Evolutionary conservation across 75 land plant species (phyloP).

Genomic region (Sequoiadendron giganteum): DNA sequence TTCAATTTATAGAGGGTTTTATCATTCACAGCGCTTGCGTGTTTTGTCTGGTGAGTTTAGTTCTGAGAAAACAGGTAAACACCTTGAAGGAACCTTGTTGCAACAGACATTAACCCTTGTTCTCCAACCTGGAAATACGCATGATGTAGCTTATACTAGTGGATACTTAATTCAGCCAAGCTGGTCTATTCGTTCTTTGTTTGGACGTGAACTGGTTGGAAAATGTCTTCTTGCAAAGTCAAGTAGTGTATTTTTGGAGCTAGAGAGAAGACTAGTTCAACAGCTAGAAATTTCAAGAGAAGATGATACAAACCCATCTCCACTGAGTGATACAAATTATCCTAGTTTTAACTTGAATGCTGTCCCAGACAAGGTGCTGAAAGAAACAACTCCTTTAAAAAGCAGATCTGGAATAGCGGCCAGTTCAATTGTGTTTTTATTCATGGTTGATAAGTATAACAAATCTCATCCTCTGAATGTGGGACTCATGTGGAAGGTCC

Average conservation of each 20-base stretch:
- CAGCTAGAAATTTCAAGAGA: conserved; percentile 26
- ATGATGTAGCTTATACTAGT: conserved; percentile 7
- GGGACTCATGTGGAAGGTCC: conserved; percentile 78
- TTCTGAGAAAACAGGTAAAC: conserved; percentile 7
- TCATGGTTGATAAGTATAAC: conserved; percentile 28
- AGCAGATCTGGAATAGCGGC: background rate
- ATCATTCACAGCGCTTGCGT: conserved; percentile 83
- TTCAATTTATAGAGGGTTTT: conserved; percentile 75
- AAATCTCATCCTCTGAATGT: conserved; percentile 59
- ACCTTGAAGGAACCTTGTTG: conserved; percentile 43
- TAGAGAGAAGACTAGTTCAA: conserved; percentile 56
- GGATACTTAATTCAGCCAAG: conserved; percentile 44
- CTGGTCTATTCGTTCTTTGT: conserved; percentile 84
- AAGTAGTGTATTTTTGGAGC: conserved; percentile 80
- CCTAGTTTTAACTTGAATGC: conserved; percentile 43
- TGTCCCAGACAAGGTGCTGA: conserved; percentile 44
- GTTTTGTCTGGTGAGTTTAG: conserved; percentile 45
- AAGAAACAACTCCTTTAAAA: conserved; percentile 24
- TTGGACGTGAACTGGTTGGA: conserved; percentile 58
- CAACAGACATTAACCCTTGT: conserved; percentile 89
- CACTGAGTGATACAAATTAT: conserved; percentile 16
- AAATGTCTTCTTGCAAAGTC: conserved; percentile 75
- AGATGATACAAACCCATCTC: background rate
- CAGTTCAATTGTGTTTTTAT: conserved; percentile 40
- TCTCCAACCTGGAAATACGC: conserved; percentile 43